These are phyloP conservation scores for Aschersonia sp. DNA, from an alignment of 2,329 filamentous ascomycete genomes.

Conservation along the genomic window DNA sequence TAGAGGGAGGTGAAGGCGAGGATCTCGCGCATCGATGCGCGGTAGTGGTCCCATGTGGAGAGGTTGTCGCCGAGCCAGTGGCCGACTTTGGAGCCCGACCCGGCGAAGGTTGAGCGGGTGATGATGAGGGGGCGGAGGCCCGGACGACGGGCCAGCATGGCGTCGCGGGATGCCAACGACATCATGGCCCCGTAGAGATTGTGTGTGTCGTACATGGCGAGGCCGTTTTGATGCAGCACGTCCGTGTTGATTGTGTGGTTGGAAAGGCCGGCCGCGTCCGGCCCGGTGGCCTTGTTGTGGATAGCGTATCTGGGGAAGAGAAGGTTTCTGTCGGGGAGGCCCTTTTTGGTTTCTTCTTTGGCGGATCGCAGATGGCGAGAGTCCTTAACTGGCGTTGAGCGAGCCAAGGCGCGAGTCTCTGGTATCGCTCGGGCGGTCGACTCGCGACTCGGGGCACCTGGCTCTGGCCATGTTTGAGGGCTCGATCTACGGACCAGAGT, in stretches of 20 bases:
- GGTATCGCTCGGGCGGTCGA: too few species aligned
- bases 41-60: slow-evolving; percentile 42
- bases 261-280: slow-evolving; percentile 30
- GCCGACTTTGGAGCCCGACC: slow-evolving; percentile 50
- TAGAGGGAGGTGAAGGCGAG: slow-evolving; percentile 49
- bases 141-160: slow-evolving; percentile 54
- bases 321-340: slow-evolving; percentile 19
- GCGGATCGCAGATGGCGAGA: too few species aligned
- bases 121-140: slow-evolving; percentile 54
- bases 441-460: too few species aligned
- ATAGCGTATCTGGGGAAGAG: slow-evolving; percentile 8
- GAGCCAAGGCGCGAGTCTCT: too few species aligned
- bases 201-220: slow-evolving; percentile 60
- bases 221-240: slow-evolving; percentile 51
- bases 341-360: slow-evolving; percentile 27
- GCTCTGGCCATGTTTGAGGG: too few species aligned
- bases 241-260: slow-evolving; percentile 53
- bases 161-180: slow-evolving; percentile 47
- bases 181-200: slow-evolving; percentile 70
- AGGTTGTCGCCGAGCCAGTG: slow-evolving; percentile 38
- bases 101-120: slow-evolving; percentile 62
- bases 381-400: too few species aligned
- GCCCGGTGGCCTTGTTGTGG: slow-evolving; percentile 36
- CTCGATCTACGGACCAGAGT: too few species aligned
- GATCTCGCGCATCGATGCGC: slow-evolving; percentile 41